These are phyloP conservation scores for Zanthoxylum bungeanum DNA, from an alignment of 345 rosid genomes.

Conservation along the genomic window DNA sequence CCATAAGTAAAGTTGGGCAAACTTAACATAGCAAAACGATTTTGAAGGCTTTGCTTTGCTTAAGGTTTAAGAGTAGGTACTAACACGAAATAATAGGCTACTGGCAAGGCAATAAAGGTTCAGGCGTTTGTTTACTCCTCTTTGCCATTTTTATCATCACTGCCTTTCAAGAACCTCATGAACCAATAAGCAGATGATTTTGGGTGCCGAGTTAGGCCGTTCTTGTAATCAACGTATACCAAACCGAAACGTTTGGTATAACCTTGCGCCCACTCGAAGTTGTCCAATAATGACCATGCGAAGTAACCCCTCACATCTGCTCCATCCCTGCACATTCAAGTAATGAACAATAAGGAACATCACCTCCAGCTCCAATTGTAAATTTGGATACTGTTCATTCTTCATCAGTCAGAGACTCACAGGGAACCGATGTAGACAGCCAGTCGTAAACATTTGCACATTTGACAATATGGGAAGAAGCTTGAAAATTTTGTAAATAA, in stretches of 20 bases:
- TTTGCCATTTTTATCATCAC: constrained; percentile 40
- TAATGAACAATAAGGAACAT: background rate
- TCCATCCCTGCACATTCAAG: constrained; percentile 56
- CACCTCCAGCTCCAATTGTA: background rate
- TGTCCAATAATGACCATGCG: constrained; percentile 91
- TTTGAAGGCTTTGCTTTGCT: background rate
- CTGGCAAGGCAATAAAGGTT: background rate
- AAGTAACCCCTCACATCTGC: constrained; percentile 86
- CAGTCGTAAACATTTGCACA: background rate
- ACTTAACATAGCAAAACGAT: background rate
- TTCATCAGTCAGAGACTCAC: too few species aligned
- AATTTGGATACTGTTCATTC: background rate
- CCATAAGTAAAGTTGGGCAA: background rate
- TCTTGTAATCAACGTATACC: constrained; percentile 82
- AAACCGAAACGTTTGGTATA: constrained; percentile 87
- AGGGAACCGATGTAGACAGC: too few species aligned
- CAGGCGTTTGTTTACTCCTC: constrained; percentile 20
- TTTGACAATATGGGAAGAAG: background rate
- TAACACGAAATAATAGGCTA: background rate
- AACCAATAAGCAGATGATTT: constrained; percentile 95
- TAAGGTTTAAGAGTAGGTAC: too few species aligned
- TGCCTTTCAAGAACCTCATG: constrained; percentile 61
- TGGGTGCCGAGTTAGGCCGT: constrained; percentile 71
- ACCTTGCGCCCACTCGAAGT: constrained; percentile 94
- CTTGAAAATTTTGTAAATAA: background rate